Base-by-base conservation (phyloP, 768 basidiomycete species). In the Suillus subluteus region DNA sequence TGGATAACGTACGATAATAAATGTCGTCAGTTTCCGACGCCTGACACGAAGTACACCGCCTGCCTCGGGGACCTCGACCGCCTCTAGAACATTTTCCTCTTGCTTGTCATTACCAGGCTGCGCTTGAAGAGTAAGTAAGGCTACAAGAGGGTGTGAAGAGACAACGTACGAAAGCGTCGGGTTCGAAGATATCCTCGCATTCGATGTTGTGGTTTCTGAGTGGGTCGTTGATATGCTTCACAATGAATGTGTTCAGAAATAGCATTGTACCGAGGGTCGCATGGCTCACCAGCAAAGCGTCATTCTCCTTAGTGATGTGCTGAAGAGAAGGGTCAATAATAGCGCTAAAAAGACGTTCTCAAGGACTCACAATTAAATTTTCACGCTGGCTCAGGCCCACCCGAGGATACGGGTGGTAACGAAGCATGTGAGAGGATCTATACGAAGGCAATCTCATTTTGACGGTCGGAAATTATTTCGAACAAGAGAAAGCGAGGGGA, bases 361-460 rank as follows among this genome's bases (percentile, higher is more conserved):
- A 35, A 16, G 37, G 21, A 5, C 55, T 37, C 35, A 37, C 55
- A 21, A 2, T n/a, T 11, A 21, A 6, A 11, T 12, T 13, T 35
- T 69, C 68, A 0, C 44, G 62, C 5, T 38, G 37, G 30, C 62
- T 63, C 1, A 58, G 62, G 21, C 54, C 54, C 4, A 63, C 56
- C 23, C 68, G 62, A 4, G 65, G 58, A 43, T 69, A 66, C 0
- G 68, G 68, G 13, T 69, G 65, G 35, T 50, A 69, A 5, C 68
- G 50, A n/a, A 54, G 41, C 48, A 69, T 32, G 30, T 69, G 62
- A 1, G 65, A 69, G 15, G 65, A 66, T 6, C 68, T 55, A 30
- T 69, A 69, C 18, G 44, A 56, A 2, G 65, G 67, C 9, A 68
- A 43, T 15, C 65, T 66, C 37, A 50, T 54, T 3, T 61, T 44